Base-by-base conservation (phyloP, 495 filamentous ascomycete species). In the Mytilinidion resinicola region DNA sequence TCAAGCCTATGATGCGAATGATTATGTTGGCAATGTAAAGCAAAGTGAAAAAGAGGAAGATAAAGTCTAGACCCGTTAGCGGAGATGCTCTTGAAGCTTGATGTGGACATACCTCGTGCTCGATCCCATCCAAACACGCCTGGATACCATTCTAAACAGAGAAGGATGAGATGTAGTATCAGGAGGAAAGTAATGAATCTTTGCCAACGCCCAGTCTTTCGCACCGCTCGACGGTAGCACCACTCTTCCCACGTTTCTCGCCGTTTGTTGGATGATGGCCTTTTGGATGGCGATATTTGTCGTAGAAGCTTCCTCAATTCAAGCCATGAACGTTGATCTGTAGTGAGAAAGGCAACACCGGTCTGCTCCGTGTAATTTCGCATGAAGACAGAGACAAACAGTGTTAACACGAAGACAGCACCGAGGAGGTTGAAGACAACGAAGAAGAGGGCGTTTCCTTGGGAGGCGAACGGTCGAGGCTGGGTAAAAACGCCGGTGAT, bases 361-460 rank as follows among this genome's bases (percentile, higher is more conserved):
- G 93, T 99, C 72, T 97, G 91, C 74, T 99, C 93, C 3, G 93
- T 97, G 75, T 97, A 97, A 70, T 95, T 97, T 44, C 93, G 88
- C 95, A 99, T 99, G 72, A 99, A 99, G 49, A 99, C 93, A 60
- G 93, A 96, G 36, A 97, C 93, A 69, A 99, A 99, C 67, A 99
- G 76, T 1, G 95, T 99, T 72, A 99, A 77, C 51, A 99, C 89
- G 76, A 99, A 99, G 67, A 99, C 95, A 2, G 95, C 89, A 21
- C 90, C 91, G 57, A 99, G 80, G 62, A 99, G 81, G 71, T 99
- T 99, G 82, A 97, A 99, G 11, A 89, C 80, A 49, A 99, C 82
- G 71, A 97, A 96, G 80, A 96, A 97, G 20, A 96, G 62, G 1
- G 88, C 92, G 62, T 97, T 96, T 20, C 85, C 90, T 63, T 91